These are phyloP conservation scores for Stagonosporopsis vannaccii DNA, from an alignment of 2,329 filamentous ascomycete species.

Conservation along the genomic window DNA sequence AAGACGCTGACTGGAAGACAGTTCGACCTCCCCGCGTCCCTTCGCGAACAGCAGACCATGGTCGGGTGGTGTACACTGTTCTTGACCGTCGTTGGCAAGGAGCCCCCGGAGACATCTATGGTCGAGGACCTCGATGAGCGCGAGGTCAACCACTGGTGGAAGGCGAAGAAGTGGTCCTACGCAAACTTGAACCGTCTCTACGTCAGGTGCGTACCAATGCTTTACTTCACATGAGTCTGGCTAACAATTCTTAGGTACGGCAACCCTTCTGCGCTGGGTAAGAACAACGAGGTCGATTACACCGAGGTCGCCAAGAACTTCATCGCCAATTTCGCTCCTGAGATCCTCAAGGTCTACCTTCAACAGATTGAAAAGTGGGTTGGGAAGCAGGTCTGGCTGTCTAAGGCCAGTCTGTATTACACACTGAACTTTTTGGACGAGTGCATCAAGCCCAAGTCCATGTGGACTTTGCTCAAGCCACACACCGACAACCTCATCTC, in stretches of 20 bases:
- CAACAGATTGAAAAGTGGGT: conserved; percentile 98
- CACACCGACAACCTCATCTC: conserved; percentile 93
- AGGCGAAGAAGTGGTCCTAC: conserved; percentile 99
- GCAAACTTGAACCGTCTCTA: conserved; percentile 96
- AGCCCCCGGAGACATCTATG: conserved; percentile 80
- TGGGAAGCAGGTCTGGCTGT: conserved; percentile 90
- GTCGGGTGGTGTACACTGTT: conserved; percentile 97
- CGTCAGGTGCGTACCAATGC: conserved; percentile 69
- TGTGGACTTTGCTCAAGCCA: conserved; percentile 93
- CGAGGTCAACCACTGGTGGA: conserved; percentile 98
- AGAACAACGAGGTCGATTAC: conserved; percentile 77
- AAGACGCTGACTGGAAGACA: conserved; percentile 52
- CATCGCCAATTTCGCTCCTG: conserved; percentile 87
- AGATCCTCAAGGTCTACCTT: conserved; percentile 95
- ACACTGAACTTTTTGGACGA: conserved; percentile 96
- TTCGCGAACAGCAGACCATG: conserved; percentile 82
- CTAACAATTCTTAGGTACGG: conserved; percentile 73
- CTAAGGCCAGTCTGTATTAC: conserved; percentile 90
- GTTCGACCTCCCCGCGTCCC: conserved; percentile 83
- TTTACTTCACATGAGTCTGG: background rate
- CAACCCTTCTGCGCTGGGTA: conserved; percentile 78
- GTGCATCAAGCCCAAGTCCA: conserved; percentile 94
- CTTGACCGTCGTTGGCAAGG: conserved; percentile 85
- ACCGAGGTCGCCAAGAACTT: conserved; percentile 88
- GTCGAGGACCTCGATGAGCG: conserved; percentile 81